A percentile compares a stretch with the other conserved stretches of the same genome.
phyloP scores from a whole-genome alignment of 2,329 filamentous ascomycete genomes.

The Trichoderma koningii region DNA sequence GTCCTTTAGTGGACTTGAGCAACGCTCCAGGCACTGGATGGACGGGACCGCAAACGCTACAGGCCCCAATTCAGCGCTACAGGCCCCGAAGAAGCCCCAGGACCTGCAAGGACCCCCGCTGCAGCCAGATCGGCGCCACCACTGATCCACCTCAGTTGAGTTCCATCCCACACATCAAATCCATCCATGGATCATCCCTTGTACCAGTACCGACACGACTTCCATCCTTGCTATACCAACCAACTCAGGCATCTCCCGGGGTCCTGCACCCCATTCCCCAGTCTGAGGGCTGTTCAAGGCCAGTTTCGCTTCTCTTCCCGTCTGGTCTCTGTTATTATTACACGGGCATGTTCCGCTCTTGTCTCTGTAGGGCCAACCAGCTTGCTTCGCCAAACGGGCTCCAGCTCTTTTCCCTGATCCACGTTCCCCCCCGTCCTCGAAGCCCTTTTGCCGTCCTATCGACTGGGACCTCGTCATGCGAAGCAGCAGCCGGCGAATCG shows the following conservation, averaged over 20 bases:
- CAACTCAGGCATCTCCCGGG: conserved; percentile 17
- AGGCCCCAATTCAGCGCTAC: background rate
- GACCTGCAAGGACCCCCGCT: conserved; percentile 17
- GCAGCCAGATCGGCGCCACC: conserved; percentile 23
- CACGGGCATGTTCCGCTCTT: background rate
- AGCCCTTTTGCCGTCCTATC: background rate
- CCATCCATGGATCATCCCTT: background rate
- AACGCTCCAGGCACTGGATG: background rate
- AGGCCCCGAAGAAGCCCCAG: background rate
- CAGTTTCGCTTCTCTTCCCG: background rate
- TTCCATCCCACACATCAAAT: too few relatives aligned
- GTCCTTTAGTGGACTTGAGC: background rate
- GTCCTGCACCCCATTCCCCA: conserved; percentile 14
- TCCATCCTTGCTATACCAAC: too few relatives aligned
- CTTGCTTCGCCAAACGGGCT: conserved; percentile 4
- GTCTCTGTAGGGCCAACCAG: conserved; percentile 5
- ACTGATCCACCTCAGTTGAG: too few relatives aligned
- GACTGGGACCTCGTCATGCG: conserved; percentile 7
- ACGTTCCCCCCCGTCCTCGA: conserved; percentile 4
- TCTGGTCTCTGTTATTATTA: conserved; percentile 6
- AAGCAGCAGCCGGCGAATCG: background rate
- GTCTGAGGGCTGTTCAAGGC: background rate
- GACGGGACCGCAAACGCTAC: background rate
- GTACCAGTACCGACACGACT: background rate
- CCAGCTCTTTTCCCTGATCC: background rate